Evolutionary conservation across 805 yeast species (phyloP).

Genomic region (Tetrapisispora taiwanensis): DNA sequence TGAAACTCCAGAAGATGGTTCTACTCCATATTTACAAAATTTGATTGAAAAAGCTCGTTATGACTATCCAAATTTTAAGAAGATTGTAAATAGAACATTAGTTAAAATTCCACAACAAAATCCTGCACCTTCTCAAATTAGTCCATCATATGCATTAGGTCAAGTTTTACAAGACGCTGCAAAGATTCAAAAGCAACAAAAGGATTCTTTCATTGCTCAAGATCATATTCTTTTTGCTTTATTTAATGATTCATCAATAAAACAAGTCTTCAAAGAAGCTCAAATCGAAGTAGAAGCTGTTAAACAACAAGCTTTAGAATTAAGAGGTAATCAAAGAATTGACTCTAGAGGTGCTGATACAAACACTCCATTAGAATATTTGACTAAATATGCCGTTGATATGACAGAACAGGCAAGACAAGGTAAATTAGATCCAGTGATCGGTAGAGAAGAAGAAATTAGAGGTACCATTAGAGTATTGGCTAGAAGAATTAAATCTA

Average conservation of each 20-base stretch:
- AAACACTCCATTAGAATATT: constrained; percentile 70
- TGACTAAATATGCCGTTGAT: constrained; percentile 84
- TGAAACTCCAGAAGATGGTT: constrained; percentile 43
- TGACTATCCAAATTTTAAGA: constrained; percentile 73
- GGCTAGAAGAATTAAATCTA: constrained; percentile 95
- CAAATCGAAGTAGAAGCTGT: constrained; percentile 59
- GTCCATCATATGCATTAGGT: constrained; percentile 67
- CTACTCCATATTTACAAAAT: constrained; percentile 63
- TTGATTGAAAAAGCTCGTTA: constrained; percentile 76
- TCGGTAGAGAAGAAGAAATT: constrained; percentile 97
- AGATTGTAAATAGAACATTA: constrained; percentile 68
- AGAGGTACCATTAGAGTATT: constrained; percentile 88
- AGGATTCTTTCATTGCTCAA: constrained; percentile 86
- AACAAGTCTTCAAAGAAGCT: constrained; percentile 62
- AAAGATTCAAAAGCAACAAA: constrained; percentile 75
- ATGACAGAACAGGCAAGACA: constrained; percentile 87
- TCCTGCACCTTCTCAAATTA: constrained; percentile 79
- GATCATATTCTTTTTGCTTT: constrained; percentile 85
- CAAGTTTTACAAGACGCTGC: constrained; percentile 64
- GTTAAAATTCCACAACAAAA: constrained; percentile 79
- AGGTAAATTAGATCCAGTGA: constrained; percentile 95
- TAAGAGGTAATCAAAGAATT: constrained; percentile 85
- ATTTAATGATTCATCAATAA: constrained; percentile 64
- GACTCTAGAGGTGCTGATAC: constrained; percentile 94
- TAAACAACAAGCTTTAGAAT: constrained; percentile 63